Percentiles rank a stretch among this genome's conserved stretches.
Evolutionary conservation across 345 rosid species (phyloP).

Genomic region (Moricandia moricandioides): DNA sequence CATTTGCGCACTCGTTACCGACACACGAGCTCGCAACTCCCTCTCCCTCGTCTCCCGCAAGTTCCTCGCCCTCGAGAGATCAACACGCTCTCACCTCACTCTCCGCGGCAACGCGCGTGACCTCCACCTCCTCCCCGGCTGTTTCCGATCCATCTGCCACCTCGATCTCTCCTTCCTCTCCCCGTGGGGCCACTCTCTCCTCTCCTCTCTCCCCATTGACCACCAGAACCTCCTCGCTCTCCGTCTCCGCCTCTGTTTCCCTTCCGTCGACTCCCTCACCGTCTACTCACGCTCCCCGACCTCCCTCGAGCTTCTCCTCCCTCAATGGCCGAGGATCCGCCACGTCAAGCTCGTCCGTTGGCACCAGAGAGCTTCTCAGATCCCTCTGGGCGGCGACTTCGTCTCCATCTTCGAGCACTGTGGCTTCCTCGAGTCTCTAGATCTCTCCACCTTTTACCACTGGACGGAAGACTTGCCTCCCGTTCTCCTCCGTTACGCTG

Average conservation of each 20-base stretch:
- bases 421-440: slow-evolving; percentile 43
- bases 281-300: slow-evolving; percentile 60
- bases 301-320: slow-evolving; percentile 52
- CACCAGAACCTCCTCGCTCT: slow-evolving; percentile 52
- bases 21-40: slow-evolving; percentile 68
- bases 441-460: slow-evolving; percentile 74
- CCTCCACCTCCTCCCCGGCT: slow-evolving; percentile 51
- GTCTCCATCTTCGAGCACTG: slow-evolving; percentile 52
- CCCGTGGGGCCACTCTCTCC: slow-evolving; percentile 76
- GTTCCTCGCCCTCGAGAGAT: slow-evolving; percentile 59
- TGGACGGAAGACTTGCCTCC: slow-evolving; percentile 94
- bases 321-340: slow-evolving; percentile 61
- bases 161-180: slow-evolving; percentile 85
- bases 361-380: slow-evolving; percentile 62
- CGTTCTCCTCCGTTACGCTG: slow-evolving; percentile 52
- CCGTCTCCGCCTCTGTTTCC: slow-evolving; percentile 58
- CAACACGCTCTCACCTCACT: slow-evolving; percentile 70
- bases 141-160: slow-evolving; percentile 62
- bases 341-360: slow-evolving; percentile 74
- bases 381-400: slow-evolving; percentile 56
- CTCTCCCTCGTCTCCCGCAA: slow-evolving; percentile 67
- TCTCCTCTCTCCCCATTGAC: slow-evolving; percentile 40
- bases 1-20: slow-evolving; percentile 52
- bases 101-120: slow-evolving; percentile 91
- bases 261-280: slow-evolving; percentile 43